Conservation (phyloP, 352 stramenopile genomes). For the Phytophthora cactorum region DNA sequence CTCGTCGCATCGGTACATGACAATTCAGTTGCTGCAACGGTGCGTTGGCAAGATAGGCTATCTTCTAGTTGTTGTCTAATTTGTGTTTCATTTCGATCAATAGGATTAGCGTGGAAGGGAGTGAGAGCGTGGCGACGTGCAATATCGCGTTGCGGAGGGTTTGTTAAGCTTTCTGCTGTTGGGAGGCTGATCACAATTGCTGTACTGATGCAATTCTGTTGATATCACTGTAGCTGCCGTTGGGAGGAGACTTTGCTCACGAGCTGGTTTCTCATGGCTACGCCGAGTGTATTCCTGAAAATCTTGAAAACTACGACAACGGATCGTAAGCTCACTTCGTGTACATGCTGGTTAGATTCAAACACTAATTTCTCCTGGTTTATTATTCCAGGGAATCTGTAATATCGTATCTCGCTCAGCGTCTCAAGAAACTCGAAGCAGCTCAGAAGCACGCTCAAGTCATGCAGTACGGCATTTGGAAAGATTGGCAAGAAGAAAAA, state of each 20-base stretch:
- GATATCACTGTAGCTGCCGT: slow-evolving; percentile 39
- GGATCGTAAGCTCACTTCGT: slow-evolving; percentile 47
- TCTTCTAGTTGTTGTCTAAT: not conserved
- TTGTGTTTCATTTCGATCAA: not conserved
- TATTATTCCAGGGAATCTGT: slow-evolving; percentile 15
- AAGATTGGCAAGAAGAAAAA: slow-evolving; percentile 76
- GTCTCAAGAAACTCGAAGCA: slow-evolving; percentile 56
- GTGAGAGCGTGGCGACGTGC: slow-evolving; percentile 58
- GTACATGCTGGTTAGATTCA: not conserved
- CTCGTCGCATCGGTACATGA: slow-evolving; percentile 70
- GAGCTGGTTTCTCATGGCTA: slow-evolving; percentile 65
- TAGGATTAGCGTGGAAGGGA: slow-evolving; percentile 31
- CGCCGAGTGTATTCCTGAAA: slow-evolving; percentile 70
- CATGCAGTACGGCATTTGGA: slow-evolving; percentile 87
- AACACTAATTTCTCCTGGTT: not conserved
- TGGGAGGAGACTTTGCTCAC: slow-evolving; percentile 62
- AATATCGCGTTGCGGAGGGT: slow-evolving; percentile 58
- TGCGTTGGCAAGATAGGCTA: slow-evolving; percentile 26
- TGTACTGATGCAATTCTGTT: not conserved
- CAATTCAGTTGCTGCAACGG: slow-evolving; percentile 62
- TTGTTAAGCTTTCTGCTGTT: slow-evolving; percentile 1
- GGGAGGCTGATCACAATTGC: not conserved
- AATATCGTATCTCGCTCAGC: slow-evolving; percentile 43
- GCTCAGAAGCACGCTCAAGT: slow-evolving; percentile 71
- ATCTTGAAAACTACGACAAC: slow-evolving; percentile 65